These are phyloP conservation scores for Agaricus blazei DNA, from an alignment of 768 basidiomycete species.

Conservation along the genomic window DNA sequence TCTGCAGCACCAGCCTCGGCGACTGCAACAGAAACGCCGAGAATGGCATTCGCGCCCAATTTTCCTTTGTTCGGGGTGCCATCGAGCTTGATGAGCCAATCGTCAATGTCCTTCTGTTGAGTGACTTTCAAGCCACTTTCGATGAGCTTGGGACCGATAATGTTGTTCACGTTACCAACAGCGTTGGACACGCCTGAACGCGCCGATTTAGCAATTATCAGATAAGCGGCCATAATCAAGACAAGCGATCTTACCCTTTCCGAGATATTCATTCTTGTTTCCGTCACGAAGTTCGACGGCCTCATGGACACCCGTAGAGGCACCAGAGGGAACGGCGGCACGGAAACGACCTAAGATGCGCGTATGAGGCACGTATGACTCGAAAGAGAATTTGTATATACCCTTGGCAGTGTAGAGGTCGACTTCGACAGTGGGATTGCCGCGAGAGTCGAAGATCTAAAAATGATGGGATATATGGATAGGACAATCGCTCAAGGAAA, in stretches of 20 bases:
- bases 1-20: conserved; percentile 91
- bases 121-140: conserved; percentile 79
- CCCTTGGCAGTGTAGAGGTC: conserved; percentile 87
- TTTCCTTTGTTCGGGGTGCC: conserved; percentile 99
- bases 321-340: conserved; percentile 94
- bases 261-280: conserved; percentile 88
- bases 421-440: conserved; percentile 96
- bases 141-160: conserved; percentile 87
- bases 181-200: conserved; percentile 84
- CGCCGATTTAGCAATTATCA: no score
- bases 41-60: conserved; percentile 98
- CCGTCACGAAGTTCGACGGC: conserved; percentile 98
- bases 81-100: conserved; percentile 97
- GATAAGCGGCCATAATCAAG: not conserved
- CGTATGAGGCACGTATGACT: not conserved
- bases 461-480: conserved; percentile 7
- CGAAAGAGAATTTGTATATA: conserved; percentile 21
- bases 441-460: conserved; percentile 99
- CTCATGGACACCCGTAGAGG: conserved; percentile 97
- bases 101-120: conserved; percentile 92
- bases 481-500: conserved; percentile 7
- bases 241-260: conserved; percentile 66
- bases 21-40: conserved; percentile 96
- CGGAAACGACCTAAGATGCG: conserved; percentile 73
- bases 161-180: conserved; percentile 88